Conservation (phyloP, 805 yeast genomes). For the Sugiyamaella mastotermitis region DNA sequence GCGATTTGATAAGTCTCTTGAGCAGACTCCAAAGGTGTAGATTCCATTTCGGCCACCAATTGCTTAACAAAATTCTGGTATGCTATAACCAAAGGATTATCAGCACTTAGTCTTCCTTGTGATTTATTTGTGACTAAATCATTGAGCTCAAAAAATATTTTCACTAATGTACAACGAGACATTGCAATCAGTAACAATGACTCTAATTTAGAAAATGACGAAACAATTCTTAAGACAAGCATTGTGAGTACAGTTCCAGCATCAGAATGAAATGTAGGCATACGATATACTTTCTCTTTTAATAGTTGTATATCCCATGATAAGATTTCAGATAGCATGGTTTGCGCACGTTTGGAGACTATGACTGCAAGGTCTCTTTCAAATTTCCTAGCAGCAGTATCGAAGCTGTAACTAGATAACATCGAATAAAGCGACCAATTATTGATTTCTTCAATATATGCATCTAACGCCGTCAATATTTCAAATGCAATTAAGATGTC, state of each 20-base stretch:
- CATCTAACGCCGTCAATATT: constrained; percentile 19
- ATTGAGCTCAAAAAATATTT: constrained; percentile 27
- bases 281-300: constrained; percentile 22
- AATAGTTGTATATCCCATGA: constrained; percentile 26
- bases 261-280: constrained; percentile 20
- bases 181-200: constrained; percentile 26
- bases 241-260: constrained; percentile 26
- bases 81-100: constrained; percentile 19
- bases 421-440: constrained; percentile 26
- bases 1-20: constrained; percentile 29
- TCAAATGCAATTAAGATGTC: constrained; percentile 21
- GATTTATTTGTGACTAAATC: constrained; percentile 16
- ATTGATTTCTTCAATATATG: constrained; percentile 24
- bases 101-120: constrained; percentile 3
- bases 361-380: constrained; percentile 26
- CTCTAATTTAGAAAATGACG: constrained; percentile 23
- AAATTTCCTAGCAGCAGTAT: constrained; percentile 19
- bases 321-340: constrained; percentile 20
- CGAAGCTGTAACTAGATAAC: constrained; percentile 25
- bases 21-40: constrained; percentile 22
- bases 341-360: constrained; percentile 22
- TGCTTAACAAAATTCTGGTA: constrained; percentile 26
- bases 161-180: constrained; percentile 26
- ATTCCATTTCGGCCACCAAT: constrained; percentile 24
- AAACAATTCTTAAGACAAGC: constrained; percentile 26